phyloP scores from a whole-genome alignment of 1,284 basidiomycete species.

The Malassezia obtusa region DNA sequence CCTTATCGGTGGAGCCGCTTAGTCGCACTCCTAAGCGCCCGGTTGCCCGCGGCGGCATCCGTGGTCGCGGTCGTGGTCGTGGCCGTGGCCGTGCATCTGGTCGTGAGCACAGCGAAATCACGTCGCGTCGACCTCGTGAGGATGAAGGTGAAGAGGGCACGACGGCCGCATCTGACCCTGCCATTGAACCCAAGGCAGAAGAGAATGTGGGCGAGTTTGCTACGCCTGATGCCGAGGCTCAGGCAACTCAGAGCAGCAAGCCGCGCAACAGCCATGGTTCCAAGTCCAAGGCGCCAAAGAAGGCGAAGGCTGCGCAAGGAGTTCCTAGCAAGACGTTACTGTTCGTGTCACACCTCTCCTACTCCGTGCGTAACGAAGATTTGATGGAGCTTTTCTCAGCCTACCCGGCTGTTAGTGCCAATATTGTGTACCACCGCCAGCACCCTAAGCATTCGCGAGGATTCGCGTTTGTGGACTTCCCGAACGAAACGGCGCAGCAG shows the following conservation, averaged over 20 bases:
- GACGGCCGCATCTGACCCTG: not conserved
- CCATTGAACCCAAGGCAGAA: not conserved
- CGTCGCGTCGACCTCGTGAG: not conserved
- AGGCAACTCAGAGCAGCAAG: not conserved
- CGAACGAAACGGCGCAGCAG: not conserved
- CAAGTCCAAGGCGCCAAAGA: not conserved
- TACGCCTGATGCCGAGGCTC: not conserved
- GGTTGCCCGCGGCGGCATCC: not conserved
- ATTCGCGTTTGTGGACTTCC: slow-evolving; percentile 14
- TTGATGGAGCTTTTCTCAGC: slow-evolving; percentile 10
- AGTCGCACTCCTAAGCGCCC: not conserved
- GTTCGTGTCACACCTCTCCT: slow-evolving; percentile 5
- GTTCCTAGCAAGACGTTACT: slow-evolving; percentile 9
- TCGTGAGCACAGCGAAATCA: not conserved
- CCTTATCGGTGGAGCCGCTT: not conserved
- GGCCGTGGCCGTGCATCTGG: not conserved
- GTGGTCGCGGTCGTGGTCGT: not conserved
- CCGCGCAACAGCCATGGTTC: not conserved
- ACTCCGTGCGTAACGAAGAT: not conserved
- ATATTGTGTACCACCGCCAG: not conserved
- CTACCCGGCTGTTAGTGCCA: slow-evolving; percentile 4
- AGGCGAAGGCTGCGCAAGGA: not conserved
- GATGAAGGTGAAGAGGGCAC: not conserved
- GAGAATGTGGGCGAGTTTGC: no score
- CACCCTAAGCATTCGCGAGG: slow-evolving; percentile 1